A percentile compares a stretch with the other conserved stretches of the same genome.
phyloP scores from a whole-genome alignment of 1,139 yeast genomes.

The Kodamaea arcana region DNA sequence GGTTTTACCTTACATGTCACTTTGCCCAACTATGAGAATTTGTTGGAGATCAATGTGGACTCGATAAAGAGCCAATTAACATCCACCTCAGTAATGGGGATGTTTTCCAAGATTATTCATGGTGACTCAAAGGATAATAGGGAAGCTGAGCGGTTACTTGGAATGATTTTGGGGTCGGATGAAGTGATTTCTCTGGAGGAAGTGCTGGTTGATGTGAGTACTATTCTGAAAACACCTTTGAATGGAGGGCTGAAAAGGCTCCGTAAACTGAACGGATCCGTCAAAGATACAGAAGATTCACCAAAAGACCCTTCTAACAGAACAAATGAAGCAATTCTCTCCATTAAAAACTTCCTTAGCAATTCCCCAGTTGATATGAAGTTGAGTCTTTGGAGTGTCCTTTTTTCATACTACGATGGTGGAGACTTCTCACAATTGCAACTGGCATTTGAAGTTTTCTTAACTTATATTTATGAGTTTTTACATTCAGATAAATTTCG shows the following conservation, averaged over 20 bases:
- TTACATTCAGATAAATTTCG: conserved; percentile 22
- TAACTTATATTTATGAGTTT: conserved; percentile 38
- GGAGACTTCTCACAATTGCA: conserved; percentile 39
- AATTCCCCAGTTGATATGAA: conserved; percentile 64
- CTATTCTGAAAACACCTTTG: too few relatives aligned
- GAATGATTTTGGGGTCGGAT: background rate
- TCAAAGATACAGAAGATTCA: background rate
- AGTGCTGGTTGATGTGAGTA: background rate
- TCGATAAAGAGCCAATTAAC: conserved; percentile 61
- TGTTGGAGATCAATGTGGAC: conserved; percentile 54
- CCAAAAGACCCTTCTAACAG: conserved; percentile 13
- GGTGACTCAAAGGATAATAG: conserved; percentile 19
- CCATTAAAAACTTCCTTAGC: conserved; percentile 57
- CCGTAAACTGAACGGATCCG: conserved; percentile 2
- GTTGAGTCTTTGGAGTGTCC: conserved; percentile 70
- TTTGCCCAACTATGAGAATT: conserved; percentile 49
- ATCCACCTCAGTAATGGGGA: conserved; percentile 60
- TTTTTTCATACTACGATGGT: conserved; percentile 57
- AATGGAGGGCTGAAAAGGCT: too few relatives aligned
- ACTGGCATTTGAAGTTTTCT: conserved; percentile 52
- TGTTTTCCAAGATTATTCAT: conserved; percentile 57
- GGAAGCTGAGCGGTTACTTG: background rate
- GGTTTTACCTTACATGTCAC: conserved; percentile 10
- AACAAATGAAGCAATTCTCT: conserved; percentile 26
- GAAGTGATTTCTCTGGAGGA: conserved; percentile 2